A percentile compares a stretch with the other conserved stretches of the same genome.
Conservation (phyloP, 1,139 yeast species). For the Zygoascus hellenicus region DNA sequence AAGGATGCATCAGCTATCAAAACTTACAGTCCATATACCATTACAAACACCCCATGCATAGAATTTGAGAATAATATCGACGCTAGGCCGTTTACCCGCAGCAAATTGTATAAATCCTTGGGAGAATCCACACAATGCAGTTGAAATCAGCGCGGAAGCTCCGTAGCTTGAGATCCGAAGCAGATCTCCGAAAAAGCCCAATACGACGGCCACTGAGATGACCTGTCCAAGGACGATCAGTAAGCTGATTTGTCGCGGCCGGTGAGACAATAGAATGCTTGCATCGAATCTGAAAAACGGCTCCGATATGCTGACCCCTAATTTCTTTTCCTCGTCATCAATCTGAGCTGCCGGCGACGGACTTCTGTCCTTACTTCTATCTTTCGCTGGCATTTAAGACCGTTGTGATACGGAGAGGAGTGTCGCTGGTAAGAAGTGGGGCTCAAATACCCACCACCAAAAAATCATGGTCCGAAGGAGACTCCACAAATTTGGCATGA, state of each 20-base stretch:
- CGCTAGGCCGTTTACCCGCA: conserved; percentile 15
- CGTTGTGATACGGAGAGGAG: too few species aligned
- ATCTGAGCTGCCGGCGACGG: not conserved
- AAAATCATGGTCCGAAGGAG: too few species aligned
- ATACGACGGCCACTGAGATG: conserved; percentile 13
- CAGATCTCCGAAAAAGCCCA: conserved; percentile 23
- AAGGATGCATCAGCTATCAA: not conserved
- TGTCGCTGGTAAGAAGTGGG: too few species aligned
- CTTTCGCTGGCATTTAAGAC: too few species aligned
- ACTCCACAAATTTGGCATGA: too few species aligned
- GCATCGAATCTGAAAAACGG: not conserved
- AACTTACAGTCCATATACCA: conserved; percentile 34
- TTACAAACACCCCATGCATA: conserved; percentile 36
- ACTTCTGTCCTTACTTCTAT: too few species aligned
- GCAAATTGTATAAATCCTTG: conserved; percentile 32
- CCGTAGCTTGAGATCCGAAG: conserved; percentile 28
- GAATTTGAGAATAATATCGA: conserved; percentile 28
- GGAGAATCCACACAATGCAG: conserved; percentile 32
- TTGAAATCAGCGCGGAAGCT: conserved; percentile 32
- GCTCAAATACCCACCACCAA: too few species aligned
- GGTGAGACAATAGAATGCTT: not conserved
- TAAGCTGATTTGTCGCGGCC: not conserved
- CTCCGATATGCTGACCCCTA: not conserved
- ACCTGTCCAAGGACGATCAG: conserved; percentile 14
- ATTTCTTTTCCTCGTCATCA: conserved; percentile 3